phyloP scores from a whole-genome alignment of 495 filamentous ascomycete genomes.

The Penicillium ucsense region DNA sequence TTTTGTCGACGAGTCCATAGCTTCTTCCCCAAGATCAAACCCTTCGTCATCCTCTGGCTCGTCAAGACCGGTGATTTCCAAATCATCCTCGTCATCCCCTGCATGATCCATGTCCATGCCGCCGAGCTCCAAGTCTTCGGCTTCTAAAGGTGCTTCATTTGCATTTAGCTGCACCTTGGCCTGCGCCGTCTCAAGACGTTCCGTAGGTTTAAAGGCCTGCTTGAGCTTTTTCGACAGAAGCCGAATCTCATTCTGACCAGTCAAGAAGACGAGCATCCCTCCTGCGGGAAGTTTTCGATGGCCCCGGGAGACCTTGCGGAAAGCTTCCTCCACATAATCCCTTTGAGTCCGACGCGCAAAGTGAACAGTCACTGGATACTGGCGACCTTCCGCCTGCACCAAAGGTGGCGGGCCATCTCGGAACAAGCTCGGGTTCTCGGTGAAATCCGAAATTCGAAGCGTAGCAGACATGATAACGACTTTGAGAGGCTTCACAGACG shows the following conservation, averaged over 20 bases:
- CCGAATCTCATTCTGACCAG: slow-evolving; percentile 84
- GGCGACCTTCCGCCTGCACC: slow-evolving; percentile 85
- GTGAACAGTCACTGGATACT: slow-evolving; percentile 82
- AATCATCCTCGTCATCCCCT: slow-evolving; percentile 31
- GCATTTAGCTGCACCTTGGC: slow-evolving; percentile 65
- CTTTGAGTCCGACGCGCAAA: slow-evolving; percentile 74
- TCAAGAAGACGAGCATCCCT: slow-evolving; percentile 91
- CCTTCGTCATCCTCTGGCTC: slow-evolving; percentile 48
- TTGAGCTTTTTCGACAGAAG: slow-evolving; percentile 68
- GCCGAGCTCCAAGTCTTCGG: slow-evolving; percentile 81
- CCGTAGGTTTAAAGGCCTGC: slow-evolving; percentile 54
- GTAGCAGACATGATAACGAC: slow-evolving; percentile 98
- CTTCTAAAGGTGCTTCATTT: slow-evolving; percentile 69
- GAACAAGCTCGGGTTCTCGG: slow-evolving; percentile 73
- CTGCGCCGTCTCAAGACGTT: slow-evolving; percentile 40
- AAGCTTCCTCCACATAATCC: slow-evolving; percentile 85
- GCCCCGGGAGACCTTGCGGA: slow-evolving; percentile 76
- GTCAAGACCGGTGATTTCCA: slow-evolving; percentile 40
- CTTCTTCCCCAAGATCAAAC: slow-evolving; percentile 50
- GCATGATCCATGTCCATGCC: slow-evolving; percentile 38
- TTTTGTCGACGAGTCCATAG: slow-evolving; percentile 54
- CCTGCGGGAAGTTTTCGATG: slow-evolving; percentile 87
- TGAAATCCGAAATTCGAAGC: slow-evolving; percentile 80
- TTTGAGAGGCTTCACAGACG: slow-evolving; percentile 67
- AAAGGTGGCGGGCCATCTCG: slow-evolving; percentile 65